These are phyloP conservation scores for Cercospora janseana DNA, from an alignment of 2,329 filamentous ascomycete genomes.

Conservation along the genomic window DNA sequence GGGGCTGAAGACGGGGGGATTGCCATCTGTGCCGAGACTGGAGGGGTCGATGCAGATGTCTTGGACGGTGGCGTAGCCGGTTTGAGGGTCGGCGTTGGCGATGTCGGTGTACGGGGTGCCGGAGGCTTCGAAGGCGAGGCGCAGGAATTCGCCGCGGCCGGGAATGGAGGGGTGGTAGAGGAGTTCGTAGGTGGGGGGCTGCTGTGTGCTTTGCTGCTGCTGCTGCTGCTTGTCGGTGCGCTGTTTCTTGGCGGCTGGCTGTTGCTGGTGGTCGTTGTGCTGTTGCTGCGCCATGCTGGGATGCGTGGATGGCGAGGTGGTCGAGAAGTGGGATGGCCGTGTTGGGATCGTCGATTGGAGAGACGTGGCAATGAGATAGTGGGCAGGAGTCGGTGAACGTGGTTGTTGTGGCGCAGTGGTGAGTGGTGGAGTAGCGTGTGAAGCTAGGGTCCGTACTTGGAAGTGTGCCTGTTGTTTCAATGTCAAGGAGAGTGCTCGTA, in stretches of 20 bases:
- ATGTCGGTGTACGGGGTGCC: constrained; percentile 64
- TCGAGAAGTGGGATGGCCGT: too few species aligned
- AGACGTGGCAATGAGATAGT: too few species aligned
- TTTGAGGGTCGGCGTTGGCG: constrained; percentile 46
- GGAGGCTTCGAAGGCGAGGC: constrained; percentile 69
- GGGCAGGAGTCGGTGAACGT: too few species aligned
- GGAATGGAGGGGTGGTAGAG: constrained; percentile 69
- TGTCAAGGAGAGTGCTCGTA: too few species aligned
- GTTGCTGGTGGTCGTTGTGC: too few species aligned
- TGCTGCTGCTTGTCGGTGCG: constrained; percentile 15
- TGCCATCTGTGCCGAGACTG: constrained; percentile 45
- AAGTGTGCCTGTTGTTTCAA: too few species aligned
- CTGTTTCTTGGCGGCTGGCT: constrained; percentile 8
- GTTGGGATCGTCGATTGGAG: too few species aligned
- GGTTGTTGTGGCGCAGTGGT: too few species aligned
- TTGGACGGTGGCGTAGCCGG: constrained; percentile 55
- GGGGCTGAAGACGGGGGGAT: constrained; percentile 65
- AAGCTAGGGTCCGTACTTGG: too few species aligned
- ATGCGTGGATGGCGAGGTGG: too few species aligned
- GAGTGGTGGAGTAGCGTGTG: too few species aligned
- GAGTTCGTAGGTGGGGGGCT: constrained; percentile 37
- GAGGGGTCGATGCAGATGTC: constrained; percentile 42
- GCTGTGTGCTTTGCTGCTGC: constrained; percentile 22
- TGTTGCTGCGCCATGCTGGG: too few species aligned
- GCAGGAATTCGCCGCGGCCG: constrained; percentile 71